Percentiles rank a stretch among this genome's conserved stretches.
Evolutionary conservation across 108 stramenopile genomes (phyloP).

Genomic region (Seminavis robusta): DNA sequence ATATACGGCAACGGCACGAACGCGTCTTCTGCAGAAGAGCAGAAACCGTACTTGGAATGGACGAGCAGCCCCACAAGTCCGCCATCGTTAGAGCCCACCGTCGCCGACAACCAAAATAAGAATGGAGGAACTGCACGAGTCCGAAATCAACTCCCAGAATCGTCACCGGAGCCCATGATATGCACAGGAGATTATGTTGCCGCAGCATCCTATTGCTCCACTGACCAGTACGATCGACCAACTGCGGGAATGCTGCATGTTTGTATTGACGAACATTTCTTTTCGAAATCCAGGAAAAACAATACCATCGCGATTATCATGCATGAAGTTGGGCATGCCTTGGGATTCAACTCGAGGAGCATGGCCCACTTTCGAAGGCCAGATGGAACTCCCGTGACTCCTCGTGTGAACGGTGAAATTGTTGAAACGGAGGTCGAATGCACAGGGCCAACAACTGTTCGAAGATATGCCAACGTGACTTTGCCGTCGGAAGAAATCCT

Average conservation of each 20-base stretch:
- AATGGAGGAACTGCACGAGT: too few species aligned
- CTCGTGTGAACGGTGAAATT: slow-evolving; percentile 40
- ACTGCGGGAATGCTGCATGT: slow-evolving; percentile 70
- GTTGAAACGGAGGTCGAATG: slow-evolving; percentile 46
- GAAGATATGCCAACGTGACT: slow-evolving; percentile 39
- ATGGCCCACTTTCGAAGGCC: slow-evolving; percentile 76
- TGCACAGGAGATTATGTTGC: slow-evolving; percentile 67
- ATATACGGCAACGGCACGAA: too few species aligned
- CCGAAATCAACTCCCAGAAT: too few species aligned
- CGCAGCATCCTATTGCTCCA: slow-evolving; percentile 73
- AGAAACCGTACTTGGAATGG: too few species aligned
- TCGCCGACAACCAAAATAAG: too few species aligned
- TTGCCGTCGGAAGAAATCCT: slow-evolving; percentile 67
- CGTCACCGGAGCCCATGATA: too few species aligned
- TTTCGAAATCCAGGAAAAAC: slow-evolving; percentile 24
- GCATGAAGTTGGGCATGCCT: slow-evolving; percentile 79
- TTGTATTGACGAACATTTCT: slow-evolving; percentile 71
- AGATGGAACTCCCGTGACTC: slow-evolving; percentile 70
- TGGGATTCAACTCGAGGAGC: slow-evolving; percentile 74
- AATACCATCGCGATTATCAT: slow-evolving; percentile 64
- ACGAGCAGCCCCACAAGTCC: too few species aligned
- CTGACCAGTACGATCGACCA: slow-evolving; percentile 83
- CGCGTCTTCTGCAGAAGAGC: too few species aligned
- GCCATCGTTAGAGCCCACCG: too few species aligned
- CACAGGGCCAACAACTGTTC: slow-evolving; percentile 33